Base-by-base conservation (phyloP, 140 eudicot genomes). In the Stevia rebaudiana region DNA sequence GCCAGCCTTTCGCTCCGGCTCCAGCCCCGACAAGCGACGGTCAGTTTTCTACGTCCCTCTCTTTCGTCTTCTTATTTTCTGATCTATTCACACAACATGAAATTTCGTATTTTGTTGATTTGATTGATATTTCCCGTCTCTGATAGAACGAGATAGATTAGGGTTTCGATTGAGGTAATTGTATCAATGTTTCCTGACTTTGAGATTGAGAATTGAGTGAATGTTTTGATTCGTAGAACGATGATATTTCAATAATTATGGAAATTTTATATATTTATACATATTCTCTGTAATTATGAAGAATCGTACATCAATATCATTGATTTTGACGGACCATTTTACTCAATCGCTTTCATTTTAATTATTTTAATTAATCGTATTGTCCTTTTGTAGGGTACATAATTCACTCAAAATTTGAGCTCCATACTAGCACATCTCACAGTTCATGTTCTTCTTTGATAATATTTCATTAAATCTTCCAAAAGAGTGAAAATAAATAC, bases 21-120 rank as follows among this genome's bases (percentile, higher is more conserved):
- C 76, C 76, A 2, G 65, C 70, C 3, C 69, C 84, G 13, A 59
- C 77, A 75, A 79, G 75, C 64, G 80, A 79, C 59, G 84, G 84
- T 74, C 42, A 58, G 79, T 69, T 63, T 28, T 52, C 11, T 39
- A 8, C 6, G 16, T 9, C 0, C 22, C 5, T 40, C 2, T 6
- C 5, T 17, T 4, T 1, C 21, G 4, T 13, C 0, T 60, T 23
- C 7, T 12, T 35, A 51, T 9, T 15, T 23, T 53, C 23, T 46
- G 24, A 5, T 13, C 47, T 12, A 65, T 18, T 35, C 23, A 35
- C 49, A 13, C 55, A n/a, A 23, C 19, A 35, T 36, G 3, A 16
- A 7, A 11, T 22, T 41, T 41, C 25, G 13, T 55, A 9, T 30
- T 40, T 68, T 33, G 18, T 69, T 33, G 49, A 43, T 43, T 28